phyloP scores from a whole-genome alignment of 768 basidiomycete species.

The Agrocybe pediades region DNA sequence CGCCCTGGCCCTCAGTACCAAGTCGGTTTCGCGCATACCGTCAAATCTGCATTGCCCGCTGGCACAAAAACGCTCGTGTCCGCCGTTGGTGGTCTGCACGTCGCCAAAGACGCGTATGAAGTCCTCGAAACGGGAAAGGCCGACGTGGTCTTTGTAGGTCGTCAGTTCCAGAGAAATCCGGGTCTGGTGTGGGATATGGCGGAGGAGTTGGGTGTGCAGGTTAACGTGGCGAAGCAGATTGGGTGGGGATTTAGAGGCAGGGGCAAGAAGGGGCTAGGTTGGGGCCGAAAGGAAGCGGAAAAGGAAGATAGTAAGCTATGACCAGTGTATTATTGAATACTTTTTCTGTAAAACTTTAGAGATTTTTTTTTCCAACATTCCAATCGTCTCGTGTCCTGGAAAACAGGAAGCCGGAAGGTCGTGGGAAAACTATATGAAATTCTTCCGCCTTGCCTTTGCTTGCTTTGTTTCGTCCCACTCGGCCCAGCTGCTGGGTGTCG shows the following conservation, averaged over 20 bases:
- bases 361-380: no score
- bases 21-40: conserved; percentile 53
- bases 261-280: conserved; percentile 9
- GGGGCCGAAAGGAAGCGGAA: not conserved
- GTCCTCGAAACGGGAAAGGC: conserved; percentile 58
- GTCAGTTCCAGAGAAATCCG: conserved; percentile 64
- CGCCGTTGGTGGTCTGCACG: conserved; percentile 33
- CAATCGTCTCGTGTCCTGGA: no score
- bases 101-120: conserved; percentile 62
- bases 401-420: no score
- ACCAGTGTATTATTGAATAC: no score
- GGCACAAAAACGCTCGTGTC: conserved; percentile 40
- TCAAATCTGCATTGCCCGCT: conserved; percentile 40
- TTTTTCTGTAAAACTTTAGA: no score
- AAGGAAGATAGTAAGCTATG: not conserved
- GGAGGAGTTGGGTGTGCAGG: conserved; percentile 51
- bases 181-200: conserved; percentile 53
- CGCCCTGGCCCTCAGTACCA: conserved; percentile 46
- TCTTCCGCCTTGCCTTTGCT: no score
- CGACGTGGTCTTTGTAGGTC: conserved; percentile 57
- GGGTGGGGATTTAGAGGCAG: conserved; percentile 54
- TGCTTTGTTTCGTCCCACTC: no score
- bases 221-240: conserved; percentile 55
- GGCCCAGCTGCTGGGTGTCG: no score
- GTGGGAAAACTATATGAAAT: no score